These are phyloP conservation scores for Turnera subulata DNA, from an alignment of 345 rosid genomes.

Conservation along the genomic window DNA sequence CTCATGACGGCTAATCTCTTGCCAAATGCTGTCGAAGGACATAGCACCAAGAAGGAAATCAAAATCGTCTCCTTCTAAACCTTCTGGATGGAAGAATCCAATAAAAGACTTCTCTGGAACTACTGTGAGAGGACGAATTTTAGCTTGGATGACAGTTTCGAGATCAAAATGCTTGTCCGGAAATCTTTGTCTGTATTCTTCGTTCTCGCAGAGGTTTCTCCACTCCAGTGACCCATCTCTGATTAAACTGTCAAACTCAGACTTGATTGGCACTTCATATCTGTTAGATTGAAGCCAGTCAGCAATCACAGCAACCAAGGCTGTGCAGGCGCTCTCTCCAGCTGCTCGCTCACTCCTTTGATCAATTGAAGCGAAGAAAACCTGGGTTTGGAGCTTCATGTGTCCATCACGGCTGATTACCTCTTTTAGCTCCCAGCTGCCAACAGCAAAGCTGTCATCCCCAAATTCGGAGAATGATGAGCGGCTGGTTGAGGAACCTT, in stretches of 20 bases:
- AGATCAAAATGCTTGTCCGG: conserved; percentile 78
- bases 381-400: conserved; percentile 48
- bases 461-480: conserved; percentile 56
- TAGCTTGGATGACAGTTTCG: conserved; percentile 56
- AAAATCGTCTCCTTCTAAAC: conserved; percentile 45
- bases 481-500: conserved; percentile 34
- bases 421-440: conserved; percentile 63
- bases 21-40: conserved; percentile 70
- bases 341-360: conserved; percentile 67
- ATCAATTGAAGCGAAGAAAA: conserved; percentile 70
- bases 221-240: conserved; percentile 64
- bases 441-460: conserved; percentile 51
- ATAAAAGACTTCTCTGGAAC: conserved; percentile 47
- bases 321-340: conserved; percentile 76
- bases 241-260: conserved; percentile 56
- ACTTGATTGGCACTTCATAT: conserved; percentile 50
- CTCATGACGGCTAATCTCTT: conserved; percentile 36
- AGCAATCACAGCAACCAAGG: conserved; percentile 60
- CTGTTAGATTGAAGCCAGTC: conserved; percentile 57
- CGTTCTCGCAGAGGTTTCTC: conserved; percentile 65
- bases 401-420: conserved; percentile 54
- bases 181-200: conserved; percentile 34
- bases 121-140: conserved; percentile 41
- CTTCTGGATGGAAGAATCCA: conserved; percentile 65
- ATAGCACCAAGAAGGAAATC: conserved; percentile 59